A percentile compares a stretch with the other conserved stretches of the same genome.
These are phyloP conservation scores for Blastocystis sp. DNA, from an alignment of 352 stramenopile genomes.

Conservation along the genomic window DNA sequence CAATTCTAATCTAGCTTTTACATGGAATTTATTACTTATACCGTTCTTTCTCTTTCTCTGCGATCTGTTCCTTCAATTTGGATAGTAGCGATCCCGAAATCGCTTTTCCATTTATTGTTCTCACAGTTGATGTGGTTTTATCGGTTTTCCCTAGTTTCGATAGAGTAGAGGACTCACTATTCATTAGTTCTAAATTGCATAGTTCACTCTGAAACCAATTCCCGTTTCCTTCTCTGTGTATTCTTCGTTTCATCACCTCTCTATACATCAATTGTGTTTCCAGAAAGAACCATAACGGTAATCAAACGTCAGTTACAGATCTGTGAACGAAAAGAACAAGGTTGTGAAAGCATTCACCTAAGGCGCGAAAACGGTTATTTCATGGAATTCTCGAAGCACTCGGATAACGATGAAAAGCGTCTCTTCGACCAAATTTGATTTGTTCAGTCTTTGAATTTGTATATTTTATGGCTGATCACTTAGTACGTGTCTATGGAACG, in stretches of 20 bases:
- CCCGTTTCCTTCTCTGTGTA: too few species aligned
- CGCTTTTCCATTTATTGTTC: constrained; percentile 10
- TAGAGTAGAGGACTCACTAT: neutral
- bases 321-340: too few species aligned
- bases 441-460: neutral
- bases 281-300: too few species aligned
- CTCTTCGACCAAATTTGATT: neutral
- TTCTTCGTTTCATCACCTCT: too few species aligned
- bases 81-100: neutral
- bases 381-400: too few species aligned
- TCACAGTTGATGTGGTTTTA: neutral
- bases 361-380: too few species aligned
- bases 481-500: constrained; percentile 58
- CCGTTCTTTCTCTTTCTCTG: constrained; percentile 20
- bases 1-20: neutral
- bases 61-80: constrained; percentile 29
- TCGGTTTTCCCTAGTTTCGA: neutral
- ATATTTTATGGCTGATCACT: constrained; percentile 60
- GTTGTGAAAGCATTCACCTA: too few species aligned
- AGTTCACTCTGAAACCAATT: too few species aligned
- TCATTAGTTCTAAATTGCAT: neutral
- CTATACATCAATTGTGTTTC: too few species aligned
- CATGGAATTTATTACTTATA: neutral
- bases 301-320: too few species aligned
- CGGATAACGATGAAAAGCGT: too few species aligned